Evolutionary conservation across 148 eudicot species (phyloP).

Genomic region (Arctostaphylos glauca): DNA sequence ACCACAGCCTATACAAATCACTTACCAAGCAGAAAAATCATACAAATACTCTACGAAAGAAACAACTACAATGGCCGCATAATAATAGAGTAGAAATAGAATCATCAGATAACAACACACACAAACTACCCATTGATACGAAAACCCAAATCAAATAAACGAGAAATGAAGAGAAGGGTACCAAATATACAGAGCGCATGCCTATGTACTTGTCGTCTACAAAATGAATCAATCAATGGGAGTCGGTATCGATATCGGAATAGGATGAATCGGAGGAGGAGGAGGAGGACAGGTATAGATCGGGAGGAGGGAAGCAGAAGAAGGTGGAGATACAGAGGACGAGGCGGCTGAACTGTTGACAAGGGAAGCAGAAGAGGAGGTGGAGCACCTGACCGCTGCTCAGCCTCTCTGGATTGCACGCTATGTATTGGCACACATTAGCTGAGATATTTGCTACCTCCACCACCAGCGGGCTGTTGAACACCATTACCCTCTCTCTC

Average conservation of each 20-base stretch:
- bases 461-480: slow-evolving; percentile 60
- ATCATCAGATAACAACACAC: background rate
- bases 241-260: slow-evolving; percentile 27
- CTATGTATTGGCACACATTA: slow-evolving; percentile 69
- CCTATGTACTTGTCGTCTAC: background rate
- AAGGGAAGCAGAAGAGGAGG: slow-evolving; percentile 81
- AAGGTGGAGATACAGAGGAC: slow-evolving; percentile 57
- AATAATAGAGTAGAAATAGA: background rate
- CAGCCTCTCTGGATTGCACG: slow-evolving; percentile 72
- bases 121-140: background rate
- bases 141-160: background rate
- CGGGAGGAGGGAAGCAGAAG: slow-evolving; percentile 54
- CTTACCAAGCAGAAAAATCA: background rate
- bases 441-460: slow-evolving; percentile 71
- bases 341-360: slow-evolving; percentile 66
- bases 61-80: background rate
- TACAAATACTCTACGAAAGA: background rate
- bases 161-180: slow-evolving; percentile 10
- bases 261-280: slow-evolving; percentile 21
- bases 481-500: slow-evolving; percentile 49
- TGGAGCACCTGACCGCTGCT: slow-evolving; percentile 61
- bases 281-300: slow-evolving; percentile 27
- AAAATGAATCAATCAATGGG: slow-evolving; percentile 24
- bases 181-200: slow-evolving; percentile 6
- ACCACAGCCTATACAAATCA: background rate